Evolutionary conservation across 805 yeast species (phyloP).

Genomic region (Myxozyma kluyveri): DNA sequence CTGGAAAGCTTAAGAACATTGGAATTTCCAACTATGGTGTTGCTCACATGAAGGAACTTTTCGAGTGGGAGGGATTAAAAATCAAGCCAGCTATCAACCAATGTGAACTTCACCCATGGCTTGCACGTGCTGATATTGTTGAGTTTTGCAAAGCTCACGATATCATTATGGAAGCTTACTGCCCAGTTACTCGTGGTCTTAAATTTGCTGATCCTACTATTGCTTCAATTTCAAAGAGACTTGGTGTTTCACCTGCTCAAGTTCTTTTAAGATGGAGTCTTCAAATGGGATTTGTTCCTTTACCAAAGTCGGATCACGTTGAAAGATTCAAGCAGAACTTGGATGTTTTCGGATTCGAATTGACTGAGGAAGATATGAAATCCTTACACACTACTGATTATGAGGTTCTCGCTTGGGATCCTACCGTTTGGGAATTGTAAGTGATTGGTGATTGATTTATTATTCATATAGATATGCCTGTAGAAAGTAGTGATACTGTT

Average conservation of each 20-base stretch:
- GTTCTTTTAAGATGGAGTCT: constrained; percentile 51
- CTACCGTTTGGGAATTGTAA: constrained; percentile 29
- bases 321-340: constrained; percentile 54
- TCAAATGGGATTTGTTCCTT: constrained; percentile 51
- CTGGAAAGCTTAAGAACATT: constrained; percentile 51
- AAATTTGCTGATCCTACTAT: constrained; percentile 42
- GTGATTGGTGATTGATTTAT: no score
- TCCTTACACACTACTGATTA: constrained; percentile 32
- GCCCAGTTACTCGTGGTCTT: constrained; percentile 59
- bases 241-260: constrained; percentile 47
- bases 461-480: no score
- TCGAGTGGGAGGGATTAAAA: constrained; percentile 46
- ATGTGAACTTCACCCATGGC: constrained; percentile 57
- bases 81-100: constrained; percentile 69
- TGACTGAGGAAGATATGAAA: constrained; percentile 35
- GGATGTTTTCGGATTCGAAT: constrained; percentile 50
- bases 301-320: constrained; percentile 60
- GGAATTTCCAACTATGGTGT: constrained; percentile 67
- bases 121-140: constrained; percentile 43
- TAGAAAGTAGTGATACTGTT: no score
- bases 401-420: constrained; percentile 40
- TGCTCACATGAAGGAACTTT: constrained; percentile 55
- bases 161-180: constrained; percentile 58
- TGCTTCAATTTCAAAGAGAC: constrained; percentile 41
- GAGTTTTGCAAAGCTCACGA: constrained; percentile 47